Conservation (phyloP, 2,329 filamentous ascomycete genomes). For the Hypoxylon sp. region DNA sequence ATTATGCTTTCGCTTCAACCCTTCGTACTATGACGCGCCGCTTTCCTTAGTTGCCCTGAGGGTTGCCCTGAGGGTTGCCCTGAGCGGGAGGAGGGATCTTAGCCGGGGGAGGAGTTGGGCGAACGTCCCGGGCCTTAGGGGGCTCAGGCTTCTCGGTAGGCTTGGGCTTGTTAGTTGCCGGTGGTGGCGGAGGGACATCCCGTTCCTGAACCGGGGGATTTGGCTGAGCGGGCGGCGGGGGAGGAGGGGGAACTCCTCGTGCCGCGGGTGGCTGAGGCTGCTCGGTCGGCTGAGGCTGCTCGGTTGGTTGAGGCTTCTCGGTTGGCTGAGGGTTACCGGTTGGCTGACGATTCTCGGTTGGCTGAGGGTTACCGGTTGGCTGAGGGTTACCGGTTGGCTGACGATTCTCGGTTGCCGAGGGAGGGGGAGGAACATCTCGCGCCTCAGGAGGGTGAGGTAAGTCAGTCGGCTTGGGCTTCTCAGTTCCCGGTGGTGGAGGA, state of each 20-base stretch:
- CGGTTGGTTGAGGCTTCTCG: not conserved
- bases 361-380: not conserved
- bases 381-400: not conserved
- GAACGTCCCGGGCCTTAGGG: not conserved
- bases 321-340: not conserved
- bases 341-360: not conserved
- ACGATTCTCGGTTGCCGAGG: too few species aligned
- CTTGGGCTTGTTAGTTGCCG: not conserved
- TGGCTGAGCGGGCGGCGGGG: not conserved
- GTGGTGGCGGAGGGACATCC: not conserved
- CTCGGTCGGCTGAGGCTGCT: not conserved
- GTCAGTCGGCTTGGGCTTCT: too few species aligned
- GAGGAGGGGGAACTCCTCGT: not conserved
- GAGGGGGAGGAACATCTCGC: not conserved
- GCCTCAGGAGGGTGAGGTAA: not conserved
- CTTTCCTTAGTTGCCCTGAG: not conserved
- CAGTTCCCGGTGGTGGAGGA: constrained; percentile 1
- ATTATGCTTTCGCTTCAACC: not conserved
- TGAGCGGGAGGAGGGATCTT: constrained; percentile 1
- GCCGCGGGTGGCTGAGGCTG: not conserved
- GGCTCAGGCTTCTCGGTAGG: not conserved
- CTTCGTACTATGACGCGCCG: not conserved
- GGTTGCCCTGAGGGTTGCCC: too few species aligned
- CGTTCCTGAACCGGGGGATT: not conserved
- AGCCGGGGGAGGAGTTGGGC: constrained; percentile 5